Evolutionary conservation across 2,329 filamentous ascomycete genomes (phyloP), one percentile per base, ranked within the genome.

Genomic region (Aphanocladium album): DNA sequence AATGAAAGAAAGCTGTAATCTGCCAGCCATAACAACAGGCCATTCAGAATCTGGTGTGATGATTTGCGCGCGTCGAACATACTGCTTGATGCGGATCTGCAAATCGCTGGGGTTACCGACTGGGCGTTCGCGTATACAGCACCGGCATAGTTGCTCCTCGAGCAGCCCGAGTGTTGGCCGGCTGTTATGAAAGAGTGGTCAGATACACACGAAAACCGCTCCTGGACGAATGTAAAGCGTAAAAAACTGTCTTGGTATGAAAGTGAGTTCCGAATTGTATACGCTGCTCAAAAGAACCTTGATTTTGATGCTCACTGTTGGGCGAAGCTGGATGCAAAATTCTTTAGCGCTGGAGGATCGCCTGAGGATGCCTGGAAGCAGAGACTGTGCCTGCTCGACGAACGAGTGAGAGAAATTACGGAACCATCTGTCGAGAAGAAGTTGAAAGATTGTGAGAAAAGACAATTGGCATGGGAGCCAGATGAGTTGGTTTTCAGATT

Each of bases 381-480:
- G n/a, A 30, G 57, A 16, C 19, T 54, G 17, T 4, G 19, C 2
- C 25, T 54, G 50, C 57, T 60, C 14, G 57, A 60, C 27, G 25
- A 54, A 25, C 37, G 39, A 21, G 19, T n/a, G 5, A 37, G 14
- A 14, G 39, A 60, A n/a, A 16, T 25, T 23, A 54, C 54, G 57
- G 50, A 54, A 19, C 19, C n/a, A 12, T 54, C 47, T 27, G 57
- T 60, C 39, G 39, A 47, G n/a, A 25, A 35, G 30, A 60, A 60
- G 25, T 11, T 60, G 25, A 52, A 54, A n/a, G 25, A 47, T 21
- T 5, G 21, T 8, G 50, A 60, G 39, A 60, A n/a, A 9, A 60
- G 49, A 25, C 37, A 60, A 16, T 47, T 60, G 39, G 57, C 21
- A 23, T 60, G 50, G 57, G 57, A 60, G 25, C 41, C 50, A 16